Evolutionary conservation across 1,284 basidiomycete genomes (phyloP), one percentile per base, ranked within the genome.

Genomic region (Apiotrichum akiyoshidainum): DNA sequence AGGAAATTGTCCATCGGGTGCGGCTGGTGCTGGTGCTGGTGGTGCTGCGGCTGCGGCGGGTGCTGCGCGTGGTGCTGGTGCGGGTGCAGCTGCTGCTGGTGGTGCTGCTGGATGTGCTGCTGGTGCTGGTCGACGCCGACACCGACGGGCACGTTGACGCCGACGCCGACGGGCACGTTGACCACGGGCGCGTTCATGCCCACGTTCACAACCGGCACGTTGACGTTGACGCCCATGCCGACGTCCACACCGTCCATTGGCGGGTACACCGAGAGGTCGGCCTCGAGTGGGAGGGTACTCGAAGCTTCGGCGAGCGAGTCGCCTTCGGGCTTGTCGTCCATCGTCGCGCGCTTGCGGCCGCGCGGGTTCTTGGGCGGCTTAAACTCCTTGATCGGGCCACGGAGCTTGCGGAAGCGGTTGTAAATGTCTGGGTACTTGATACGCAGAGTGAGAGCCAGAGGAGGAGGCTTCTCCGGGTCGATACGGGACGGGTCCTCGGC

Each of bases 171-270:
- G 40, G 54, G 54, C 34, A 54, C 54, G 39, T 52, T 55, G 14
- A 59, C 33, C 44, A 26, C 41, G 11, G 46, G 44, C 12, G 22
- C 42, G 40, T 45, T 46, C 45, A 45, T 35, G 26, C 19, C 26
- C 34, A 39, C 47, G 19, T 35, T 41, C 40, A 42, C 41, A 31
- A 46, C 46, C 17, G 51, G 49, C 41, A 57, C 44, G 46, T 85
- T 71, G 82, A 86, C 2, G 81, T 93, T 2, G 81, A 93, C 52
- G 87, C 89, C 0, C 88, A 90, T 66, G 90, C 83, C 4, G 87
- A 88, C 70, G 84, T 89, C 2, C 80, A 94, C 39, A 33, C 88
- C 70, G 84, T 89, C 2, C 80, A 94, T 39, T 33, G 41, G 39
- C n/a, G 41, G 31, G 46, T 35, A 33, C 21, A 14, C 8, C 16